phyloP scores from a whole-genome alignment of 805 yeast genomes.

The Suhomyces prunicola region DNA sequence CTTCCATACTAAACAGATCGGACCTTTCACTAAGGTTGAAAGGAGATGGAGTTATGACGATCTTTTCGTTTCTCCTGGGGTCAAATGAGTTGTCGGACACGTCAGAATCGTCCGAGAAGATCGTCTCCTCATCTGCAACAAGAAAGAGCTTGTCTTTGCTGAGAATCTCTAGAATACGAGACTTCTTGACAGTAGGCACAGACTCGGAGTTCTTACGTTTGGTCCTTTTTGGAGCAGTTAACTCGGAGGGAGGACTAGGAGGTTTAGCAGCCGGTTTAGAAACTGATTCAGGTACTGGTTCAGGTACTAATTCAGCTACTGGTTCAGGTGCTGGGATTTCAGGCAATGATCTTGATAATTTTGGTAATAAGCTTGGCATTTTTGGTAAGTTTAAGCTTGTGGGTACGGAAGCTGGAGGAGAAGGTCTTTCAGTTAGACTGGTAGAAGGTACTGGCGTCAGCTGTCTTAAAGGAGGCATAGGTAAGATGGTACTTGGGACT shows the following conservation, averaged over 20 bases:
- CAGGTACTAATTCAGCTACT: no score
- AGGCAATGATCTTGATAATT: no score
- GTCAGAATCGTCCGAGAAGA: slow-evolving; percentile 12
- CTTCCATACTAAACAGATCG: background rate
- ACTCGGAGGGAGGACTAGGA: background rate
- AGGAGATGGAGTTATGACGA: background rate
- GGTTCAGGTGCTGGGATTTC: background rate
- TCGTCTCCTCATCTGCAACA: slow-evolving; percentile 4
- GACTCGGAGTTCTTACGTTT: background rate
- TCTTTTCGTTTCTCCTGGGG: slow-evolving; percentile 7
- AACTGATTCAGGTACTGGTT: no score
- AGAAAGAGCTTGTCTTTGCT: slow-evolving; percentile 5
- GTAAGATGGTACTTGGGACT: background rate
- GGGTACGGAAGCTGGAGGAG: background rate
- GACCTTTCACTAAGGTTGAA: background rate
- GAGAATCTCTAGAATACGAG: slow-evolving; percentile 8
- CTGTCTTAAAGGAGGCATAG: background rate
- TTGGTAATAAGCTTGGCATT: no score
- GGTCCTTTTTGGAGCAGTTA: background rate
- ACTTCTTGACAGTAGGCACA: slow-evolving; percentile 9
- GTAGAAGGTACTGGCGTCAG: background rate
- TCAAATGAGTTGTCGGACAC: slow-evolving; percentile 11
- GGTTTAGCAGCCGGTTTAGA: no score
- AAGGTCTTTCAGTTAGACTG: background rate
- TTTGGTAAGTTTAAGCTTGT: no score